These are phyloP conservation scores for Tetratostichococcus sp. DNA, from an alignment of 139 green algal species.

Conservation along the genomic window DNA sequence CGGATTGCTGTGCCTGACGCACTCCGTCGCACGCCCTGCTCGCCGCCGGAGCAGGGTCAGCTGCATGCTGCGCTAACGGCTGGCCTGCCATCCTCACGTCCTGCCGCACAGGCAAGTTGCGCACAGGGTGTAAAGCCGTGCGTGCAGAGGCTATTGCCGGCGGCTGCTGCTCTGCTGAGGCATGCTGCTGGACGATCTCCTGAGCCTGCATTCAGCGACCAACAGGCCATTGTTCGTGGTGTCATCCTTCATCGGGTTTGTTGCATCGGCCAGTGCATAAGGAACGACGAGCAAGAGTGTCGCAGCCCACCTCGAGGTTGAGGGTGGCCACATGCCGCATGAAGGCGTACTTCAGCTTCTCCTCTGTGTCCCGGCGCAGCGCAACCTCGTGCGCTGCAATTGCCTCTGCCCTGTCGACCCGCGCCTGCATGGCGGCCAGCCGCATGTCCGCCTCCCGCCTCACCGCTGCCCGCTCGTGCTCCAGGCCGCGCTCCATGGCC, in stretches of 20 bases:
- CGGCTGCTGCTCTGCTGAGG: too few relatives aligned
- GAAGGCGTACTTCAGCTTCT: conserved; percentile 28
- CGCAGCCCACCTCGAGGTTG: not conserved
- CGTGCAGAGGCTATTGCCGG: not conserved
- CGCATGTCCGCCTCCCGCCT: not conserved
- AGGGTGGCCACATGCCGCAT: not conserved
- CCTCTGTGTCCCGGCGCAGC: conserved; percentile 21
- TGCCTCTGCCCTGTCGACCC: not conserved
- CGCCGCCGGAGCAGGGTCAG: too few relatives aligned
- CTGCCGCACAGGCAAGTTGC: too few relatives aligned
- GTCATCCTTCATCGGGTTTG: too few relatives aligned
- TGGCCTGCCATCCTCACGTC: too few relatives aligned
- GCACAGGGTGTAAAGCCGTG: too few relatives aligned
- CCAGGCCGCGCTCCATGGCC: not conserved
- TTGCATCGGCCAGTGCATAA: too few relatives aligned
- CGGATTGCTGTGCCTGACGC: too few relatives aligned
- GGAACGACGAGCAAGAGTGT: too few relatives aligned
- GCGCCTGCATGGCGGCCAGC: not conserved
- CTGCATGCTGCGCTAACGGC: too few relatives aligned
- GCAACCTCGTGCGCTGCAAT: not conserved
- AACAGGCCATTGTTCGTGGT: too few relatives aligned
- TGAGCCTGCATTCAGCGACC: not conserved
- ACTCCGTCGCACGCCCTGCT: too few relatives aligned
- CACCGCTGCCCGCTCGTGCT: not conserved
- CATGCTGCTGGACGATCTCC: not conserved